Conservation (phyloP, 2,329 filamentous ascomycete species). For the Plectosphaerella plurivora region DNA sequence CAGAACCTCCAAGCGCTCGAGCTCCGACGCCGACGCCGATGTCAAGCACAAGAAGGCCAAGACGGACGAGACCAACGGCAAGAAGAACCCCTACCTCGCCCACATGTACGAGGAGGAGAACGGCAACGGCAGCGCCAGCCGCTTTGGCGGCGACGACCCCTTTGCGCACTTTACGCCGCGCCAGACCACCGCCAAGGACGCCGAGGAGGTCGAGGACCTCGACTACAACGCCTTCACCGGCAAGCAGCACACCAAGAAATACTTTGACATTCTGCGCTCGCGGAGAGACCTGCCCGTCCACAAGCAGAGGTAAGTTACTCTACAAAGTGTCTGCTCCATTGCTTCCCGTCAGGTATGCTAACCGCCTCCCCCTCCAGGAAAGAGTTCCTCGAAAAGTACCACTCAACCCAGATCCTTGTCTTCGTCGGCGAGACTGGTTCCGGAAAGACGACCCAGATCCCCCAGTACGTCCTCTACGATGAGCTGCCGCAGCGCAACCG, state of each 20-base stretch:
- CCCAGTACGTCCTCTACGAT: slow-evolving; percentile 96
- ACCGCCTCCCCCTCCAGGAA: slow-evolving; percentile 44
- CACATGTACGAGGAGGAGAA: slow-evolving; percentile 70
- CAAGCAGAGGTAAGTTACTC: slow-evolving; percentile 67
- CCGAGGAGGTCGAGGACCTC: slow-evolving; percentile 70
- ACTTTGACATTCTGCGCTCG: slow-evolving; percentile 83
- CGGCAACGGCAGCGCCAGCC: slow-evolving; percentile 20
- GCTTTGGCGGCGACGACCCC: slow-evolving; percentile 21
- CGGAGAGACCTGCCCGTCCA: slow-evolving; percentile 86
- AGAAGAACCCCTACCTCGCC: slow-evolving; percentile 81
- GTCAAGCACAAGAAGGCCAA: slow-evolving; percentile 32
- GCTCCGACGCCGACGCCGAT: slow-evolving; percentile 34
- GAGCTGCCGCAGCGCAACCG: slow-evolving; percentile 81
- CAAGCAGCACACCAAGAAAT: slow-evolving; percentile 70
- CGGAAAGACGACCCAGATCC: slow-evolving; percentile 98
- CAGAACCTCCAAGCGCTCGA: slow-evolving; percentile 38
- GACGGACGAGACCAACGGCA: slow-evolving; percentile 22
- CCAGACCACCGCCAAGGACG: slow-evolving; percentile 72
- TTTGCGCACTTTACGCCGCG: slow-evolving; percentile 71
- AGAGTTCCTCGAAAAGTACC: slow-evolving; percentile 91
- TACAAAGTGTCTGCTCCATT: not conserved
- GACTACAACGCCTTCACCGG: slow-evolving; percentile 84
- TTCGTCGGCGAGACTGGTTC: slow-evolving; percentile 99
- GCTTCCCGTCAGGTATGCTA: slow-evolving; percentile 1
- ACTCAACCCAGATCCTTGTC: slow-evolving; percentile 90